Conservation (phyloP, 768 basidiomycete species). For the Lactarius indigo region DNA sequence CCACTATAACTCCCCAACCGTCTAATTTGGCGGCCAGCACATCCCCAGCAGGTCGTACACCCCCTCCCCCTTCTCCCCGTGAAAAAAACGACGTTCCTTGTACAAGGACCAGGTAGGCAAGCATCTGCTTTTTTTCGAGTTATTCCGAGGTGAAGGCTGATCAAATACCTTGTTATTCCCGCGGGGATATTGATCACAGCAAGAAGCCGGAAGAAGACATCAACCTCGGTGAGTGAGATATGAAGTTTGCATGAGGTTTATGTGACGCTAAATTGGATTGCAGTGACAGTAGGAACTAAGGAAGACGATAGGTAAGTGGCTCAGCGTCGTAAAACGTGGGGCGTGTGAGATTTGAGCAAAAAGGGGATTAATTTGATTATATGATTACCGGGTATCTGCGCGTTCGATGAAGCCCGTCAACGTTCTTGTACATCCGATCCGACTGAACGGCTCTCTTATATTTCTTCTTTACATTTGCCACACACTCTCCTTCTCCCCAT, state of each 20-base stretch:
- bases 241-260: not conserved
- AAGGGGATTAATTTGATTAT: constrained; percentile 18
- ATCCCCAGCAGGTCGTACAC: constrained; percentile 3
- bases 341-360: constrained; percentile 34
- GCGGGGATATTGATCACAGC: constrained; percentile 15
- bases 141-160: constrained; percentile 14
- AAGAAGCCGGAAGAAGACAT: constrained; percentile 12
- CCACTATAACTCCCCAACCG: constrained; percentile 6
- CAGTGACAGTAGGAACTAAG: constrained; percentile 8
- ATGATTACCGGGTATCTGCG: constrained; percentile 23
- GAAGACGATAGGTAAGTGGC: constrained; percentile 21
- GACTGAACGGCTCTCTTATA: constrained; percentile 34
- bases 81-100: not conserved
- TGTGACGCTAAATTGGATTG: not conserved
- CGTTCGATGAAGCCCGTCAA: not conserved
- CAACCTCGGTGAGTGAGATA: constrained; percentile 12
- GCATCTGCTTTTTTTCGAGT: not conserved
- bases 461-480: constrained; percentile 29
- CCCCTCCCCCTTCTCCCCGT: not conserved
- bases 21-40: constrained; percentile 15
- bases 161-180: constrained; percentile 14
- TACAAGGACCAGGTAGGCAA: constrained; percentile 8
- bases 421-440: constrained; percentile 2
- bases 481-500: constrained; percentile 28
- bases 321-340: constrained; percentile 41